A percentile compares a stretch with the other conserved stretches of the same genome.
phyloP scores from a whole-genome alignment of 176 grass and related monocot genomes.

The Urochloa ruziziensis region DNA sequence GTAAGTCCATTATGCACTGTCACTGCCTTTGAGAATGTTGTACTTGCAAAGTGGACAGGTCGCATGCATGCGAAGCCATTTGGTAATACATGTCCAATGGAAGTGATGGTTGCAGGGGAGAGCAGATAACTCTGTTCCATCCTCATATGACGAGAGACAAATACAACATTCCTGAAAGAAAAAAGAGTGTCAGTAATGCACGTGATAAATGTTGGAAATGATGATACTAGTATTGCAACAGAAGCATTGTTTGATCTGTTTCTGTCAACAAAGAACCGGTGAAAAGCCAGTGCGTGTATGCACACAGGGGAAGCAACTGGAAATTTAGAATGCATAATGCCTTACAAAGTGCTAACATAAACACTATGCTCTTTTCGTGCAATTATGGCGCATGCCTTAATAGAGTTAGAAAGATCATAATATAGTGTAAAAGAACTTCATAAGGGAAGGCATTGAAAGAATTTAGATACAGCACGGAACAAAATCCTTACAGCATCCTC shows the following conservation, averaged over 20 bases:
- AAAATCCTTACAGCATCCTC: conserved; percentile 84
- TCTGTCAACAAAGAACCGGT: background rate
- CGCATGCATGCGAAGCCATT: conserved; percentile 82
- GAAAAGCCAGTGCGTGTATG: background rate
- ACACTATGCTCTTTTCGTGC: background rate
- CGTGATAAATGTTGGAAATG: background rate
- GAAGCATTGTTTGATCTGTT: background rate
- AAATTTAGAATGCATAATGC: background rate
- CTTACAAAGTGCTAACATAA: background rate
- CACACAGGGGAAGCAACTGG: background rate
- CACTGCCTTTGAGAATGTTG: conserved; percentile 89
- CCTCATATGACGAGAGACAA: conserved; percentile 72
- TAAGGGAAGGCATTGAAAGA: background rate
- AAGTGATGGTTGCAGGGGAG: conserved; percentile 96
- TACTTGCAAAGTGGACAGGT: conserved; percentile 95
- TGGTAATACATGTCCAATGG: conserved; percentile 75
- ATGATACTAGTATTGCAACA: background rate
- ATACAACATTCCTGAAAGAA: conserved; percentile 74
- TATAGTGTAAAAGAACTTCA: background rate
- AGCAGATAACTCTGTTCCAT: conserved; percentile 68
- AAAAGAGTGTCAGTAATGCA: conserved; percentile 21
- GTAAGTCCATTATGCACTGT: conserved; percentile 36
- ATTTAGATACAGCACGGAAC: conserved; percentile 1
- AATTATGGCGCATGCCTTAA: background rate
- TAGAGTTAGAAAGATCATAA: background rate